Conservation (phyloP, 2,329 filamentous ascomycete species). For the Cordyceps pruinosa region DNA sequence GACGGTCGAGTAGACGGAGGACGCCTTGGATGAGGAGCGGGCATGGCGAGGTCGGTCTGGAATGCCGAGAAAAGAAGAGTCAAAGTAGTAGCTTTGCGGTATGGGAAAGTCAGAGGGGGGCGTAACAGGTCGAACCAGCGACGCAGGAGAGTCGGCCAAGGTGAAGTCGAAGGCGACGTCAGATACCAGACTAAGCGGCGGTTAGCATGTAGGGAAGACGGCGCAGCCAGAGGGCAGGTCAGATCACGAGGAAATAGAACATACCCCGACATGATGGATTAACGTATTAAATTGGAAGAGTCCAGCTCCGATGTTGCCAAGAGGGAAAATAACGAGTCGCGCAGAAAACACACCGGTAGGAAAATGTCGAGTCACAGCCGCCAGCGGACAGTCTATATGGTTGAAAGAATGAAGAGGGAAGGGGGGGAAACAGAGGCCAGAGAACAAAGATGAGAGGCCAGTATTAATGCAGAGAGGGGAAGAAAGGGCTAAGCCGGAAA, state of each 20-base stretch:
- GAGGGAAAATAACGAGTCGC: not conserved
- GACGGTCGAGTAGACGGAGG: conserved; percentile 56
- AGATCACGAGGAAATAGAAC: conserved; percentile 14
- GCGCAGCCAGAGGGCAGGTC: not conserved
- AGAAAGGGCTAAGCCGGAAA: conserved; percentile 4
- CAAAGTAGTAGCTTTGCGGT: conserved; percentile 41
- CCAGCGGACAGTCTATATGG: conserved; percentile 10
- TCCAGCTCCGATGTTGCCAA: conserved; percentile 15
- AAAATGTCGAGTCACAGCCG: conserved; percentile 2
- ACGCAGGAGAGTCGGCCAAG: conserved; percentile 35
- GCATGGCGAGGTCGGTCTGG: conserved; percentile 49
- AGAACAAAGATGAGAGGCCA: not conserved
- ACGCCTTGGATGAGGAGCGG: conserved; percentile 59
- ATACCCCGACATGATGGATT: conserved; percentile 29
- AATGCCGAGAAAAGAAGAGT: conserved; percentile 47
- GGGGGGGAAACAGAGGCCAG: not conserved
- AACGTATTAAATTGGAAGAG: conserved; percentile 11
- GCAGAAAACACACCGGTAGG: not conserved
- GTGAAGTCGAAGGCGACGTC: conserved; percentile 56
- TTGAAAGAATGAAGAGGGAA: not conserved
- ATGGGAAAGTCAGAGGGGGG: conserved; percentile 20
- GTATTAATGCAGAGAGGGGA: not conserved
- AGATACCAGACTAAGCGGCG: conserved; percentile 47
- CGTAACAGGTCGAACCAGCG: conserved; percentile 25
- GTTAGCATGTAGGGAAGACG: conserved; percentile 17